These are phyloP conservation scores for Diaporthe sp. DNA, from an alignment of 2,329 filamentous ascomycete genomes.

Conservation along the genomic window DNA sequence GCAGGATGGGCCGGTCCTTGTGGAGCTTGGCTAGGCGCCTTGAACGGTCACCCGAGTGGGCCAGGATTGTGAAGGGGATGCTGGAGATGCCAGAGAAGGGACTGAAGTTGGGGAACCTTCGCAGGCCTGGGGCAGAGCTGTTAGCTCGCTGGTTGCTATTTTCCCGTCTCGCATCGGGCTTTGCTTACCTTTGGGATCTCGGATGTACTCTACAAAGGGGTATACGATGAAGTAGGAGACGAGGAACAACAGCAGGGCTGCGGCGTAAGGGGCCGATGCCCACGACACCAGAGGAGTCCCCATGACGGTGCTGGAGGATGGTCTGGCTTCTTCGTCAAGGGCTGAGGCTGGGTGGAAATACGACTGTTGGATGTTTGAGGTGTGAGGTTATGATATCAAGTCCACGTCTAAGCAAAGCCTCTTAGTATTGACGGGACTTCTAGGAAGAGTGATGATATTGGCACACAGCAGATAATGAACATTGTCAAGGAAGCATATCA, in stretches of 20 bases:
- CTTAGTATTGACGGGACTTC: not conserved
- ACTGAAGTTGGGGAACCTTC: slow-evolving; percentile 61
- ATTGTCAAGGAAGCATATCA: not conserved
- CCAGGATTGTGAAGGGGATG: slow-evolving; percentile 61
- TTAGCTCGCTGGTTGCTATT: not conserved
- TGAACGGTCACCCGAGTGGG: slow-evolving; percentile 59
- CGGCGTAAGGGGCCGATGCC: slow-evolving; percentile 37
- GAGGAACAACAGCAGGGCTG: slow-evolving; percentile 27
- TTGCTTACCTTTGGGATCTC: slow-evolving; percentile 56
- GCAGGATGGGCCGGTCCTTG: slow-evolving; percentile 59
- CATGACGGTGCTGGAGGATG: not conserved
- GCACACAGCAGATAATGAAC: not conserved
- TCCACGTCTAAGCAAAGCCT: not conserved
- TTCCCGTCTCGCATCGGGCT: too few relatives aligned
- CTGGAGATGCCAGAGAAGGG: slow-evolving; percentile 60
- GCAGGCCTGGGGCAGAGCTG: slow-evolving; percentile 50
- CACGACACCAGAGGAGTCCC: slow-evolving; percentile 5
- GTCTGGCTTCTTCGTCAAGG: not conserved
- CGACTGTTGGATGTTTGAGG: not conserved
- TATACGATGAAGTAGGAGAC: slow-evolving; percentile 55
- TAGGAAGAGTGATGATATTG: not conserved
- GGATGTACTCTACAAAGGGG: slow-evolving; percentile 58
- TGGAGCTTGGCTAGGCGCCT: slow-evolving; percentile 59
- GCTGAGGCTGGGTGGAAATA: not conserved
- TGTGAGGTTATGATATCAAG: not conserved